phyloP scores from a whole-genome alignment of 2,329 filamentous ascomycete species.

The Blumeria graminis region DNA sequence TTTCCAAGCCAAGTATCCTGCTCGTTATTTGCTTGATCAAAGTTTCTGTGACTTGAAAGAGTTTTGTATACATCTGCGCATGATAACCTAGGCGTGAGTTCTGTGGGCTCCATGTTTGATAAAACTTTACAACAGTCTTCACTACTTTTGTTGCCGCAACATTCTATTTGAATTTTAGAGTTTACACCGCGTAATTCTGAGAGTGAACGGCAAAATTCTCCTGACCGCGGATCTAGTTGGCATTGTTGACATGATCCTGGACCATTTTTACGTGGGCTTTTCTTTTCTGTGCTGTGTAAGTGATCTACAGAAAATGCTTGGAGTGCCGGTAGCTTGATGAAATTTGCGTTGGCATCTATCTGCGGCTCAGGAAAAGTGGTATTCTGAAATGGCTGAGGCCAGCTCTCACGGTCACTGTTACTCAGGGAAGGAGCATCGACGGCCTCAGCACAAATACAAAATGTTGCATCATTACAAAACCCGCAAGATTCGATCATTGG shows the following conservation, averaged over 20 bases:
- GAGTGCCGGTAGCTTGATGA: not conserved
- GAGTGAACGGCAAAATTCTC: conserved; percentile 61
- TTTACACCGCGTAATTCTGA: conserved; percentile 29
- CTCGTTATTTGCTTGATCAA: conserved; percentile 48
- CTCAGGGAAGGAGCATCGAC: conserved; percentile 15
- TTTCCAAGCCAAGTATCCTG: conserved; percentile 54
- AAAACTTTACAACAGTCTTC: conserved; percentile 37
- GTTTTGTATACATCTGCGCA: conserved; percentile 63
- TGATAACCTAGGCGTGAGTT: conserved; percentile 27
- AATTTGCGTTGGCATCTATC: conserved; percentile 21
- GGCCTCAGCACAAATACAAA: conserved; percentile 56
- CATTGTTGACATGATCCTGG: conserved; percentile 64
- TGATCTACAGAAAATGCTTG: not conserved
- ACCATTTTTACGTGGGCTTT: conserved; percentile 25
- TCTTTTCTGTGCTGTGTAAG: not conserved
- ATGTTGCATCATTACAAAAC: conserved; percentile 62
- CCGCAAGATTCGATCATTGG: conserved; percentile 41
- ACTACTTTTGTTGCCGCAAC: conserved; percentile 32
- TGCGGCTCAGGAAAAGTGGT: conserved; percentile 28
- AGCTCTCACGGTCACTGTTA: conserved; percentile 9
- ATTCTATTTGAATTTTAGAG: conserved; percentile 23
- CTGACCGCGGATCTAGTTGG: conserved; percentile 51
- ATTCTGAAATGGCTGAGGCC: conserved; percentile 21
- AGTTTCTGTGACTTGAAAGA: conserved; percentile 51
- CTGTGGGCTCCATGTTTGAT: conserved; percentile 10